Percentiles rank a stretch among this genome's conserved stretches.
phyloP scores from a whole-genome alignment of 768 basidiomycete species.

The Boletellus ananiceps region DNA sequence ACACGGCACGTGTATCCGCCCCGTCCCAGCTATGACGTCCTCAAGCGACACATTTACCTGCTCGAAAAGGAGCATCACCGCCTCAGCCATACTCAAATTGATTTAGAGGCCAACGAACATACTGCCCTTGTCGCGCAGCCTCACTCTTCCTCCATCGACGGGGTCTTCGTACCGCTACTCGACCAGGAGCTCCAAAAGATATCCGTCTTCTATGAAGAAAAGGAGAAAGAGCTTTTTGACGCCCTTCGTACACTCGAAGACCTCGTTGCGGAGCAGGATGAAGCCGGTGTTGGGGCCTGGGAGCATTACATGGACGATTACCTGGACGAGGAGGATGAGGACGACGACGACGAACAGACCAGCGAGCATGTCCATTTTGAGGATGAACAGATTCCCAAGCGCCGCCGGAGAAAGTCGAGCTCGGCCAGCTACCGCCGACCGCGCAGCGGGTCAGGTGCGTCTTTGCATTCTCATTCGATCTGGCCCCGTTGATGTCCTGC shows the following conservation, averaged over 20 bases:
- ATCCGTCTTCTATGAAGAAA: constrained; percentile 66
- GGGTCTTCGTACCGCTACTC: constrained; percentile 66
- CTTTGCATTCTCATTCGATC: not conserved
- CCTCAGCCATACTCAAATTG: constrained; percentile 37
- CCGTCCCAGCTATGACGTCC: constrained; percentile 63
- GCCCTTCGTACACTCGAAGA: constrained; percentile 57
- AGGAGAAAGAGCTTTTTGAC: constrained; percentile 66
- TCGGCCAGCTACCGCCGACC: constrained; percentile 21
- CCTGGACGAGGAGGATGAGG: constrained; percentile 52
- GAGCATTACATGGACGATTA: constrained; percentile 48
- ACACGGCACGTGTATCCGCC: too few species aligned
- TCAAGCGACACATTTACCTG: constrained; percentile 84
- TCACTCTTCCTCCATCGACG: constrained; percentile 42
- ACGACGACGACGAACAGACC: constrained; percentile 49
- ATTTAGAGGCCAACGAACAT: constrained; percentile 63
- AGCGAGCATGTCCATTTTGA: constrained; percentile 27
- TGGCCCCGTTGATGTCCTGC: not conserved
- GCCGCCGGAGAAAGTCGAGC: constrained; percentile 35
- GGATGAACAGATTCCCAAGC: constrained; percentile 23
- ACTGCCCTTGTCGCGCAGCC: constrained; percentile 48
- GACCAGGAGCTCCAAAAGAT: constrained; percentile 85
- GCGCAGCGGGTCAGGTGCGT: constrained; percentile 24
- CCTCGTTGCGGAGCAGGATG: constrained; percentile 56
- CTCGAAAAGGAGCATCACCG: constrained; percentile 72
- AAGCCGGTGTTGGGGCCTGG: constrained; percentile 46